Base-by-base conservation (phyloP, 176 grass and related monocot genomes). In the Ensete glaucum region DNA sequence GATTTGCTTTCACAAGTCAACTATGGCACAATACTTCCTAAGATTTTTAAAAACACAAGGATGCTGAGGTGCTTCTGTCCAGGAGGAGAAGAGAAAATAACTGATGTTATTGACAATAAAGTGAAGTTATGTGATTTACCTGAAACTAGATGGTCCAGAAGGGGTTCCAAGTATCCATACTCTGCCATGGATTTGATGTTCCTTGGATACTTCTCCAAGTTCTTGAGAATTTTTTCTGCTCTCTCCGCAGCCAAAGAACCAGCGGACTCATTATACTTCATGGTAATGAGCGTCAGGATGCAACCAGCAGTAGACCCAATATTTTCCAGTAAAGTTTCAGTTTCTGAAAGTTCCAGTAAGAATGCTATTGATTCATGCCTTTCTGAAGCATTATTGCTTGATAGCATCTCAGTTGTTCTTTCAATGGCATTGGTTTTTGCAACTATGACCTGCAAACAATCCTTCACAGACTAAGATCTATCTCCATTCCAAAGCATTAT, bases 151-250 rank as follows among this genome's bases (percentile, higher is more conserved):
- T 93, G 80, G 73, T 50, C 84, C 76, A 85, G 79, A 79, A 97
- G 93, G 53, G 93, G 93, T 24, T 93, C 90, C 73, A 90, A 89
- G 77, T 85, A 90, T 71, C 93, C 93, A 85, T 83, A 87, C 68
- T 92, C 85, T 69, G 93, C 93, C 93, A 97, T 97, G 79, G 76
- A 88, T 53, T 84, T 97, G 54, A 97, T 90, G 75, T 97, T 97
- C 71, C 84, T 83, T 0, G 87, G 72, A 53, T 85, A 86, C 62
- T 88, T 97, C 77, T 93, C 93, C 78, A 97, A 76, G 64, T 97
- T 97, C 60, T 79, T 83, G 9, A 97, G 81, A 79, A 86, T 82
- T 55, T 73, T 81, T 77, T 73, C 77, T 3, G 93, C 83, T 84
- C 85, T 97, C 55, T 81, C 76, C n/a, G 85, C 80, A 4, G 79